These are phyloP conservation scores for Diplodia sapinea DNA, from an alignment of 2,329 filamentous ascomycete genomes.

Conservation along the genomic window DNA sequence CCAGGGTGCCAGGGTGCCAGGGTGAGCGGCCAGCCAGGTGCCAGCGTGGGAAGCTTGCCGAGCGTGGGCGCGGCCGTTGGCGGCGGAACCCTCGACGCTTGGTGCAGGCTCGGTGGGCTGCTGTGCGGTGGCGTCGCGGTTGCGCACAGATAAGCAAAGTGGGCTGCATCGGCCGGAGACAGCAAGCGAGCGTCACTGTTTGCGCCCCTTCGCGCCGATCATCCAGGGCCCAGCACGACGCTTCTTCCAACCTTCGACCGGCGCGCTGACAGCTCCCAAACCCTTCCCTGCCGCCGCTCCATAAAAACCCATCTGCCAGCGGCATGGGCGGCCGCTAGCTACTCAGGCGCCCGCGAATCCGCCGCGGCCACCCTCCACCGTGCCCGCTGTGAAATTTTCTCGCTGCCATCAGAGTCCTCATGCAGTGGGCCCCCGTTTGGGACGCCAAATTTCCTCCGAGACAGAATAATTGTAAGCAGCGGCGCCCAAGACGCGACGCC, in stretches of 20 bases:
- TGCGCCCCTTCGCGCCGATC: slow-evolving; percentile 22
- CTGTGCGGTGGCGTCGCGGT: background rate
- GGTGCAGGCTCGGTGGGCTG: background rate
- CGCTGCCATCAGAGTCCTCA: slow-evolving; percentile 1
- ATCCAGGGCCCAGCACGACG: slow-evolving; percentile 23
- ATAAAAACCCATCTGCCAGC: slow-evolving; percentile 25
- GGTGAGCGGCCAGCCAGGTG: background rate
- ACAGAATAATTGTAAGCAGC: background rate
- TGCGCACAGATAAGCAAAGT: slow-evolving; percentile 25
- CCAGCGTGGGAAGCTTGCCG: slow-evolving; percentile 22
- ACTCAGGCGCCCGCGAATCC: slow-evolving; percentile 13
- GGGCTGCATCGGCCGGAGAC: slow-evolving; percentile 3
- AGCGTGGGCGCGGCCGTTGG: slow-evolving; percentile 20
- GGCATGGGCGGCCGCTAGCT: slow-evolving; percentile 27
- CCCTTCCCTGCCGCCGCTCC: slow-evolving; percentile 22
- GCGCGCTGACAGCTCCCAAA: background rate
- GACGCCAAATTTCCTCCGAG: slow-evolving; percentile 13
- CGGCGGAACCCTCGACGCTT: background rate
- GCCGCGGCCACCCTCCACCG: slow-evolving; percentile 4
- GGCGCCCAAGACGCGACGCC: slow-evolving; percentile 13
- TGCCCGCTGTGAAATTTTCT: slow-evolving; percentile 9
- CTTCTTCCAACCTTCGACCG: slow-evolving; percentile 31
- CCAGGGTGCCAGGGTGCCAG: background rate
- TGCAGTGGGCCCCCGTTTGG: slow-evolving; percentile 11
- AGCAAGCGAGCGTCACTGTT: slow-evolving; percentile 15